A percentile compares a stretch with the other conserved stretches of the same genome.
These are phyloP conservation scores for Neofusicoccum sp. DNA, from an alignment of 2,329 filamentous ascomycete species.

Conservation along the genomic window DNA sequence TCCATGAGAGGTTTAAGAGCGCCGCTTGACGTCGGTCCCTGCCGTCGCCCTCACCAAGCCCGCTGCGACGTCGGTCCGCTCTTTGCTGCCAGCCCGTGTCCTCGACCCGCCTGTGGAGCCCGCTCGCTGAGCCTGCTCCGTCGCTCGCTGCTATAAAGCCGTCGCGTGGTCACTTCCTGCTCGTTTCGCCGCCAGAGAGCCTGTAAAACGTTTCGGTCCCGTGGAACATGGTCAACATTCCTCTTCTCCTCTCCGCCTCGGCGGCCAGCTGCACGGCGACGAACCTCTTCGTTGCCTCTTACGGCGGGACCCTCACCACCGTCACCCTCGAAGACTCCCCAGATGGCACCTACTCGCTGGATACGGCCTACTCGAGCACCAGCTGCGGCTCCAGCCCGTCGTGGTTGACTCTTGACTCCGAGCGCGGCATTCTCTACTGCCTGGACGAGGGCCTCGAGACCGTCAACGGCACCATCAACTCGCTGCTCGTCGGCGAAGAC, in stretches of 20 bases:
- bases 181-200: background rate
- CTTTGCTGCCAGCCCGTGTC: background rate
- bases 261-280: background rate
- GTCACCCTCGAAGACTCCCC: slow-evolving; percentile 37
- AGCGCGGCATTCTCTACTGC: slow-evolving; percentile 59
- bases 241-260: slow-evolving; percentile 3
- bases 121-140: background rate
- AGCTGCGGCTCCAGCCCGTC: slow-evolving; percentile 53
- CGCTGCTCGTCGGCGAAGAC: slow-evolving; percentile 33
- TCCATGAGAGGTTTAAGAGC: slow-evolving; percentile 4
- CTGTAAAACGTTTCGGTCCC: background rate
- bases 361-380: slow-evolving; percentile 33
- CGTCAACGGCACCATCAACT: slow-evolving; percentile 52
- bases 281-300: slow-evolving; percentile 49
- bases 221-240: slow-evolving; percentile 15
- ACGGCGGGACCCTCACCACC: slow-evolving; percentile 48
- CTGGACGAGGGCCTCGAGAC: slow-evolving; percentile 58
- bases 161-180: background rate
- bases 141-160: slow-evolving; percentile 7
- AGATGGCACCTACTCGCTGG: slow-evolving; percentile 46
- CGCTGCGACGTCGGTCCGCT: slow-evolving; percentile 8
- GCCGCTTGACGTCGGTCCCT: slow-evolving; percentile 10
- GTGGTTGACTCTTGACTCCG: slow-evolving; percentile 62
- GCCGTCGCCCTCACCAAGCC: background rate
- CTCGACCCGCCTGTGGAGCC: background rate